These are phyloP conservation scores for Eutrema heterophyllum DNA, from an alignment of 345 rosid species.

Conservation along the genomic window DNA sequence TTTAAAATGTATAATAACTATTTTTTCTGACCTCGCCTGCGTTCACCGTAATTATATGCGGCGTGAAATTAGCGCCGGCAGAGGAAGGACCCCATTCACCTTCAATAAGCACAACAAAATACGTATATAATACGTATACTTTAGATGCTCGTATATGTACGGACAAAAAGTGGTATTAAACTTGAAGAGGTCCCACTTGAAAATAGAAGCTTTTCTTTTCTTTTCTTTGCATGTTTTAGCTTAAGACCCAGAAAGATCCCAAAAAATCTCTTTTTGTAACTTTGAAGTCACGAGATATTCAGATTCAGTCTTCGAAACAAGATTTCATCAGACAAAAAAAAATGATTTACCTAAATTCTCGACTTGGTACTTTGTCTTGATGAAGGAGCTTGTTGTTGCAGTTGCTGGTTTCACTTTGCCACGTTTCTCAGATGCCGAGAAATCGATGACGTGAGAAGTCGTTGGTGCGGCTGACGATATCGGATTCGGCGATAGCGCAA, in stretches of 20 bases:
- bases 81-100: conserved; percentile 93
- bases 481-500: conserved; percentile 78
- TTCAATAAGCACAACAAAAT: conserved; percentile 30
- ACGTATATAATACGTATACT: background rate
- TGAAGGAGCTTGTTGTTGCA: conserved; percentile 26
- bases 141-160: background rate
- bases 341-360: conserved; percentile 56
- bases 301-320: conserved; percentile 12
- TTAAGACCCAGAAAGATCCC: conserved; percentile 22
- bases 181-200: conserved; percentile 20
- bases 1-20: too few species aligned
- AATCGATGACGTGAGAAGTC: conserved; percentile 60
- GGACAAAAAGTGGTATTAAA: background rate
- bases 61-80: conserved; percentile 79
- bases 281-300: background rate
- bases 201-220: background rate
- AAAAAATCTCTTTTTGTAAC: conserved; percentile 7
- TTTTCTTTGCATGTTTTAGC: conserved; percentile 25
- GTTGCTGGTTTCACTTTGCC: conserved; percentile 59
- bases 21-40: conserved; percentile 66
- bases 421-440: conserved; percentile 59
- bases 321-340: background rate
- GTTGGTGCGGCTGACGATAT: conserved; percentile 86
- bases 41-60: conserved; percentile 86
- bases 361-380: conserved; percentile 56